Evolutionary conservation across 192 early-diverging fungal genomes (phyloP), one percentile per base, ranked within the genome.

Genomic region (Lobosporangium transversale): DNA sequence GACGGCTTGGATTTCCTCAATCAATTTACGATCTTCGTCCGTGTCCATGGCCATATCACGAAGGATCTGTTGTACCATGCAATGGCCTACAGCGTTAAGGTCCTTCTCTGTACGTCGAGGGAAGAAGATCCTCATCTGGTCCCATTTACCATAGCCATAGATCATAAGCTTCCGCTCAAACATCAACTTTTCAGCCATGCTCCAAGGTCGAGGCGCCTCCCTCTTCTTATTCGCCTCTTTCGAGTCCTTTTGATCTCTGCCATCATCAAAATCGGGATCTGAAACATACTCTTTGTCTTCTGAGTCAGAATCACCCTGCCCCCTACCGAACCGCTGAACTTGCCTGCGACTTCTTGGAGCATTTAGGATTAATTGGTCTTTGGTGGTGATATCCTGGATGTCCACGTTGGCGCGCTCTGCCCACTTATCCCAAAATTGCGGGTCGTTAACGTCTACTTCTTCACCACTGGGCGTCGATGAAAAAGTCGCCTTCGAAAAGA

Each of bases 401-500:
- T 93, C 83, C 20, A 95, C 81, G 50, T 94, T 82, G 43, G 93
- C 93, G 44, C 88, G 84, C 35, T 89, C 80, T 0, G 94, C 94
- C 79, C 93, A 89, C 62, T 95, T 95, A 56, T 94, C 93, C 94
- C 94, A 95, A 66, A 95, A 95, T 44, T 92, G 81, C 17, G 94
- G 92, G 68, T 95, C 94, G 62, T 95, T 88, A 4, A 95, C 79
- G 58, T 93, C 91, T 0, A 95, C 87, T 52, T 88, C 84, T 64
- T 66, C 65, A 1, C 65, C 76, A 49, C 64, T 66, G 53, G 54
- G 65, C 40, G 66, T 79, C 1, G 78, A 76, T 1, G 79, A 70
- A 55, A 95, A 95, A 0, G 91, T 92, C 0, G 94, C 94, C 70
- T 95, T 95, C 11, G 93, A 94, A 78, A 95, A 95, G 24, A 94